Evolutionary conservation across 257 asterid genomes (phyloP).

Genomic region (Jasminum sambac): DNA sequence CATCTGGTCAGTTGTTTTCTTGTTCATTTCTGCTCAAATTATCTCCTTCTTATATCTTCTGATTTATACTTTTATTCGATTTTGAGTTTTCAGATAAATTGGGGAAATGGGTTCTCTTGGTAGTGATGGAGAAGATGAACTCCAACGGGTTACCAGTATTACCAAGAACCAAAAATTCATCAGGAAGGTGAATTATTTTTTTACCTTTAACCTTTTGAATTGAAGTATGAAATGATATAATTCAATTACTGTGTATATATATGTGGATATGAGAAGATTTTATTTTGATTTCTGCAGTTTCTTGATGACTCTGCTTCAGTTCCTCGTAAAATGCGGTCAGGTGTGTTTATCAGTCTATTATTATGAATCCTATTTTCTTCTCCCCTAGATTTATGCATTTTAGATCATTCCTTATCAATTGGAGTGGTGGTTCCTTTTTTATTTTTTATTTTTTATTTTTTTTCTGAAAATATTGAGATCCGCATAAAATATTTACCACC

Average conservation of each 20-base stretch:
- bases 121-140: slow-evolving; percentile 49
- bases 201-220: slow-evolving; percentile 7
- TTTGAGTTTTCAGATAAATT: slow-evolving; percentile 25
- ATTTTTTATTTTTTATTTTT: no score
- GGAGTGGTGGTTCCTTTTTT: slow-evolving; percentile 12
- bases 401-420: slow-evolving; percentile 8
- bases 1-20: slow-evolving; percentile 18
- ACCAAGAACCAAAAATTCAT: slow-evolving; percentile 39
- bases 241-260: not conserved
- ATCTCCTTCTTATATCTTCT: slow-evolving; percentile 24
- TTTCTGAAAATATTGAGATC: no score
- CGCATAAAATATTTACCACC: no score
- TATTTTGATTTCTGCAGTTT: slow-evolving; percentile 48
- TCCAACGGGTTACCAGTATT: slow-evolving; percentile 35
- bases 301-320: slow-evolving; percentile 54
- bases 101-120: slow-evolving; percentile 55
- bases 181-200: slow-evolving; percentile 44
- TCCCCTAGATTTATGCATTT: not conserved
- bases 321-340: slow-evolving; percentile 81
- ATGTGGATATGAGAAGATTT: not conserved
- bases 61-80: not conserved
- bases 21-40: slow-evolving; percentile 25
- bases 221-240: not conserved
- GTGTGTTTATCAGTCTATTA: slow-evolving; percentile 35
- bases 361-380: not conserved